A percentile compares a stretch with the other conserved stretches of the same genome.
These are phyloP conservation scores for rapeseed (Brassica napus) DNA, from an alignment of 345 rosid species.

Conservation along the genomic window DNA sequence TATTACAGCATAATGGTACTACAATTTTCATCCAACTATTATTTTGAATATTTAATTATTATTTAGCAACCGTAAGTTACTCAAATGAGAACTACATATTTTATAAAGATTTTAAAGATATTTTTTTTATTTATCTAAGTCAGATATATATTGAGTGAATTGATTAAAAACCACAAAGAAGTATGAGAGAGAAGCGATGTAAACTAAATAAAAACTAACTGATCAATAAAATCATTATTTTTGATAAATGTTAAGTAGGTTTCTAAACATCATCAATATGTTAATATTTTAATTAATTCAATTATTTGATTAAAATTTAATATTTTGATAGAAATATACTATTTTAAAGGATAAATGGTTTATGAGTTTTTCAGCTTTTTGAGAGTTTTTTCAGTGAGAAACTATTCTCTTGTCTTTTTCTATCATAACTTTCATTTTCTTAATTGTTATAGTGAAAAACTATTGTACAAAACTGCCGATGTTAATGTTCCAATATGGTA, in stretches of 20 bases:
- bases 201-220: background rate
- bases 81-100: background rate
- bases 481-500: background rate
- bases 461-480: too few relatives aligned
- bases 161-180: too few relatives aligned
- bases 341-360: background rate
- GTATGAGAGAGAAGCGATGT: background rate
- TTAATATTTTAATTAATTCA: too few relatives aligned
- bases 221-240: background rate
- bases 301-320: too few relatives aligned
- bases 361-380: background rate
- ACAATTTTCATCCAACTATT: background rate
- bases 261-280: too few relatives aligned
- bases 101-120: background rate
- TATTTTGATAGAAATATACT: background rate
- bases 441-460: background rate
- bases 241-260: too few relatives aligned
- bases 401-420: background rate
- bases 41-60: background rate
- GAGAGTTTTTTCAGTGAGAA: background rate
- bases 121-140: background rate
- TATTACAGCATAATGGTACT: background rate
- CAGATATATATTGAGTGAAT: too few relatives aligned
- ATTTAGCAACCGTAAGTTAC: background rate
- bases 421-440: background rate